Evolutionary conservation across 257 asterid genomes (phyloP), one percentile per base, ranked within the genome.

Genomic region (Plantago major): DNA sequence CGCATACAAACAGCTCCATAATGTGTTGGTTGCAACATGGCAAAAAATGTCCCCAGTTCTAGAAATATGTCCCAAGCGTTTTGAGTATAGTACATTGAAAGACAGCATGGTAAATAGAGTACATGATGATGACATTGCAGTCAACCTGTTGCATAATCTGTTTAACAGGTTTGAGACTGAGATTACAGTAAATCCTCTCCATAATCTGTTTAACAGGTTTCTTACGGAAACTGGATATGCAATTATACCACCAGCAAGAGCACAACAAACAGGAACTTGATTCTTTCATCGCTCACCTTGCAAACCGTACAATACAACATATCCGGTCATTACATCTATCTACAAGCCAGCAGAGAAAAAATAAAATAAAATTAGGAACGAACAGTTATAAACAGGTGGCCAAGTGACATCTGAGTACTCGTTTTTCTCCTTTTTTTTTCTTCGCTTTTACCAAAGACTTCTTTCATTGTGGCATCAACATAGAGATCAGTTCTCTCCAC

Each of bases 291-390:
- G 10, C 11, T 49, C 19, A 48, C 19, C 67, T 70, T n/a, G 69
- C 56, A 58, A 52, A 60, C 69, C 70, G 56, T 51, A 69, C 33
- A 62, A 38, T 37, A 76, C 71, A 73, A 70, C 79, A 73, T 11
- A 66, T 45, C 55, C 60, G 58, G 50, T 53, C 66, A 53, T 37
- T 71, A 62, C 44, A 42, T 42, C 48, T 22, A 55, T 45, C 76
- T n/a, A 64, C 28, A 47, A 12, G 16, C 51, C 51, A 48, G 26
- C 26, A 22, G 26, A 22, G 26, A 22, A 22, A 22, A 22, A 22
- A 2, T 22, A 22, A 22, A 22, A 22, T 46, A 37, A 40, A 48
- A 22, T 17, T 14, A 11, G 64, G 33, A 22, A 67, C 37, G 40
- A 5, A 56, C 43, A 47, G 74, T 37, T 54, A 30, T 58, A 46